These are phyloP conservation scores for Leccinellum rugosiceps DNA, from an alignment of 768 basidiomycete genomes.

Conservation along the genomic window DNA sequence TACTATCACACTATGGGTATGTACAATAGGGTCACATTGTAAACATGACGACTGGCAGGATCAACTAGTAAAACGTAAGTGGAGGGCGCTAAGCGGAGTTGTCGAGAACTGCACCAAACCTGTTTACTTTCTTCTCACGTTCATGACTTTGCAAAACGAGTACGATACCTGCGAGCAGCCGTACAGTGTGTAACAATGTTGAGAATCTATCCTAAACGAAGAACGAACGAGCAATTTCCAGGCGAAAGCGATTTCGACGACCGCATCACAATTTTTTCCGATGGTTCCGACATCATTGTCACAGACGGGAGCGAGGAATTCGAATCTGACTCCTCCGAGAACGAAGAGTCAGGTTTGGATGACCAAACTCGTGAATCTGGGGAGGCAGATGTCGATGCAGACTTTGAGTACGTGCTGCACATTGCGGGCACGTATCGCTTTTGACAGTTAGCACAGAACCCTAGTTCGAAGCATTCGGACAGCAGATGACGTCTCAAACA, in stretches of 20 bases:
- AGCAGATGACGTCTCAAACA: slow-evolving; percentile 35
- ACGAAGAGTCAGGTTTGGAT: slow-evolving; percentile 3
- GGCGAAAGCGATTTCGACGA: slow-evolving; percentile 5
- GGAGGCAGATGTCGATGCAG: slow-evolving; percentile 18
- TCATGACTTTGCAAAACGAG: slow-evolving; percentile 11
- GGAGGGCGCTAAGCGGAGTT: neutral
- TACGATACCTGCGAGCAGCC: slow-evolving; percentile 18
- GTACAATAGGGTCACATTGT: too few relatives aligned
- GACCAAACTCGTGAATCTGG: neutral
- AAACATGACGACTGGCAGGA: too few relatives aligned
- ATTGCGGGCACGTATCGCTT: too few relatives aligned
- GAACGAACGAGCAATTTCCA: slow-evolving; percentile 30
- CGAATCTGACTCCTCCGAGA: slow-evolving; percentile 11
- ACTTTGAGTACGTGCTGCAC: slow-evolving; percentile 17
- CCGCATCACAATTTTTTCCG: neutral
- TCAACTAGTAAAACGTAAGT: too few relatives aligned
- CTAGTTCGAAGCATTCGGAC: slow-evolving; percentile 64
- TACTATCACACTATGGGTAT: too few relatives aligned
- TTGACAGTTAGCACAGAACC: slow-evolving; percentile 41
- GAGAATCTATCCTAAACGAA: slow-evolving; percentile 51
- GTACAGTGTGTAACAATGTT: slow-evolving; percentile 28
- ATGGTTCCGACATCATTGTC: slow-evolving; percentile 5
- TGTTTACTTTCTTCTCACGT: neutral
- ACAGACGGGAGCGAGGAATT: slow-evolving; percentile 2
- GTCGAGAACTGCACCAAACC: too few relatives aligned